phyloP scores from a whole-genome alignment of 2,329 filamentous ascomycete species.

The Pyrenochaeta sp. region DNA sequence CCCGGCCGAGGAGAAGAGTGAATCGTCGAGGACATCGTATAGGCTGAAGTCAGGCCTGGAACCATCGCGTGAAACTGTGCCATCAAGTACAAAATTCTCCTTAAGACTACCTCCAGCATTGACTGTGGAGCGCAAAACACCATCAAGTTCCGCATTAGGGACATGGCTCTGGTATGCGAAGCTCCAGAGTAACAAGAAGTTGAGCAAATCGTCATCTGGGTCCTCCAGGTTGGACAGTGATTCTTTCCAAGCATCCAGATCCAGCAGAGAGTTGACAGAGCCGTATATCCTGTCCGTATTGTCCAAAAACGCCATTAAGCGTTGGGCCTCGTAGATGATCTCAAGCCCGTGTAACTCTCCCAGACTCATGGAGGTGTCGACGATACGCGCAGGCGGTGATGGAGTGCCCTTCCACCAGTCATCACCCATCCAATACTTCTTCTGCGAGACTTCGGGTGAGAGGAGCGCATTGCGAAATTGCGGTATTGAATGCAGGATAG shows the following conservation, averaged over 20 bases:
- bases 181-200: constrained; percentile 62
- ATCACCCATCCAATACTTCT: constrained; percentile 63
- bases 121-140: constrained; percentile 55
- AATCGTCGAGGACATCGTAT: constrained; percentile 63
- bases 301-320: constrained; percentile 69
- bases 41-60: constrained; percentile 50
- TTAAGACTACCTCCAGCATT: constrained; percentile 35
- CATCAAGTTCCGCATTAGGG: constrained; percentile 53
- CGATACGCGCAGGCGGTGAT: constrained; percentile 59
- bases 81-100: constrained; percentile 42
- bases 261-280: constrained; percentile 61
- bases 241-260: constrained; percentile 51
- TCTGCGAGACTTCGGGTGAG: constrained; percentile 53
- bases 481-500: constrained; percentile 70
- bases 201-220: constrained; percentile 51
- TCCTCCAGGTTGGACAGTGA: constrained; percentile 22
- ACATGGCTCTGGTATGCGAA: constrained; percentile 54
- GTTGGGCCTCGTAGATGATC: constrained; percentile 66
- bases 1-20: constrained; percentile 50
- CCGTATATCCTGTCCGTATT: constrained; percentile 66
- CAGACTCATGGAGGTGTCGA: constrained; percentile 51
- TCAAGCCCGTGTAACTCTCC: constrained; percentile 45
- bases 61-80: constrained; percentile 29
- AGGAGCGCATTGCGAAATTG: constrained; percentile 66
- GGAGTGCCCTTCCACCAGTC: constrained; percentile 70